These are phyloP conservation scores for Pichia sp. DNA, from an alignment of 1,139 yeast species.

Conservation along the genomic window DNA sequence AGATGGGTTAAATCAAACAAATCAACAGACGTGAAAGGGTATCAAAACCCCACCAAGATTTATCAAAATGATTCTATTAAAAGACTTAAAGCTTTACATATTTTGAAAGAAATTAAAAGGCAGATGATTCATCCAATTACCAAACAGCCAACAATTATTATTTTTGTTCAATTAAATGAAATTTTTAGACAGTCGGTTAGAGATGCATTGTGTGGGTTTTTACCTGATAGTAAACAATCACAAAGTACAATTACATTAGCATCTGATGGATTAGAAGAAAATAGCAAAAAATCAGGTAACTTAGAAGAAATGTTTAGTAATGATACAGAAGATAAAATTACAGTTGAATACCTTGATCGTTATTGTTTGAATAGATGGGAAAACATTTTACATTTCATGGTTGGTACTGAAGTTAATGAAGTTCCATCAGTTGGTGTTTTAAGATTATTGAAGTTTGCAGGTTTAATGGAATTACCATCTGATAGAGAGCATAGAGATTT, in stretches of 20 bases:
- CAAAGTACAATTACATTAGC: conserved; percentile 12
- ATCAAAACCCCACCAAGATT: conserved; percentile 33
- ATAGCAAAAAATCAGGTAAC: conserved; percentile 2
- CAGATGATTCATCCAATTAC: conserved; percentile 30
- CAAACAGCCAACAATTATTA: conserved; percentile 35
- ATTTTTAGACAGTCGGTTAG: conserved; percentile 70
- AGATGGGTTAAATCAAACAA: conserved; percentile 47
- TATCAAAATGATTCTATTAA: conserved; percentile 73
- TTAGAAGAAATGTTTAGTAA: conserved; percentile 27
- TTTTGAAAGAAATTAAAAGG: conserved; percentile 55
- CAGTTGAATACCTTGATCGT: conserved; percentile 58
- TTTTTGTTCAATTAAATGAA: conserved; percentile 57
- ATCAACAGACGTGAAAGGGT: conserved; percentile 31
- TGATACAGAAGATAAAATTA: conserved; percentile 41
- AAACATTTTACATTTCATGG: conserved; percentile 93
- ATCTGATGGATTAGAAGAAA: neutral
- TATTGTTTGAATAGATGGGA: conserved; percentile 93
- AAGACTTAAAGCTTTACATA: conserved; percentile 67
- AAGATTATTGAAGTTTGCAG: conserved; percentile 63
- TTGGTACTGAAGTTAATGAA: conserved; percentile 68
- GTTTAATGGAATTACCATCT: conserved; percentile 60
- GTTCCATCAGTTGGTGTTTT: conserved; percentile 67
- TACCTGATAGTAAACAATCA: conserved; percentile 13
- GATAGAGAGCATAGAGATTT: conserved; percentile 33
- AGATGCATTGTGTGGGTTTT: conserved; percentile 78